Evolutionary conservation across 306 rosid species (phyloP).

Genomic region (Malus sieversii): DNA sequence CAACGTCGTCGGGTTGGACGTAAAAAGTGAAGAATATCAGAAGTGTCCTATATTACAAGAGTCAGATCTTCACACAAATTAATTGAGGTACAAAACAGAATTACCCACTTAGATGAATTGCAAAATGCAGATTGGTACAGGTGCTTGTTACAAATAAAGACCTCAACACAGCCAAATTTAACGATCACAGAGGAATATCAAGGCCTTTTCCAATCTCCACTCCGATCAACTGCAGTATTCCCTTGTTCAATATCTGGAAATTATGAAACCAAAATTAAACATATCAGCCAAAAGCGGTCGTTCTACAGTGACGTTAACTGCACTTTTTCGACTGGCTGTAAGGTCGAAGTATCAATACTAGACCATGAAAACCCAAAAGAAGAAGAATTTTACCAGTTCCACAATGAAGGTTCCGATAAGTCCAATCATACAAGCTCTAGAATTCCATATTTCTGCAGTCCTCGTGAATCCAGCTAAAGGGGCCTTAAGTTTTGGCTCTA

Average conservation of each 20-base stretch:
- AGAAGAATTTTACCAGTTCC: constrained; percentile 50
- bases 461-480: constrained; percentile 85
- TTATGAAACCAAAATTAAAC: not conserved
- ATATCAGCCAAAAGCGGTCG: not conserved
- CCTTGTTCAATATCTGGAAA: constrained; percentile 74
- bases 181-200: constrained; percentile 63
- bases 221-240: constrained; percentile 81
- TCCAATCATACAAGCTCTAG: constrained; percentile 97
- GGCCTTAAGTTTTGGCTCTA: constrained; percentile 55
- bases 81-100: not conserved
- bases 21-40: not conserved
- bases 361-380: not conserved
- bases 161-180: not conserved
- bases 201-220: constrained; percentile 91
- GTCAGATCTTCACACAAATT: not conserved
- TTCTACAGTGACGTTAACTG: too few species aligned
- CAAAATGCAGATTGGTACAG: not conserved
- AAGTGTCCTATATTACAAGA: not conserved
- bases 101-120: not conserved
- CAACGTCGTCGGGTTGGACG: not conserved
- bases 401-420: constrained; percentile 69
- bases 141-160: not conserved
- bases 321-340: not conserved
- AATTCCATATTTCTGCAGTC: constrained; percentile 89
- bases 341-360: too few species aligned